Conservation (phyloP, 306 rosid species). For the Quillaja saponaria region DNA sequence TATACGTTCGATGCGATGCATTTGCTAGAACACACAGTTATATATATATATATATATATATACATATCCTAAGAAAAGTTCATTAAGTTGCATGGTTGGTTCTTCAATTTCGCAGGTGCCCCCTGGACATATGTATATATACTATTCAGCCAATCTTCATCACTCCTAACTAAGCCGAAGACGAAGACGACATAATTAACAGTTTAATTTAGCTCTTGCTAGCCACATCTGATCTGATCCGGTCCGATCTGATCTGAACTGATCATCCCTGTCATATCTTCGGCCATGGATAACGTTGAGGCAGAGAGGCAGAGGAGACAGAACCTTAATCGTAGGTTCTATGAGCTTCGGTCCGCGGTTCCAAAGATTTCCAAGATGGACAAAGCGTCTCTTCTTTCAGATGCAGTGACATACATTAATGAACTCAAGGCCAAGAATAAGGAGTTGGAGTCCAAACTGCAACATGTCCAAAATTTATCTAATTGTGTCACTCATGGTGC, state of each 20-base stretch:
- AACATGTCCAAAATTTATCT: not conserved
- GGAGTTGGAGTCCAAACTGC: conserved; percentile 27
- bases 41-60: too few species aligned
- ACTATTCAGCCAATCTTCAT: not conserved
- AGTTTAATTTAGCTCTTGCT: not conserved
- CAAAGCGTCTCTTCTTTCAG: conserved; percentile 64
- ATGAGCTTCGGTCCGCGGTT: conserved; percentile 62
- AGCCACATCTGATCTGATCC: too few species aligned
- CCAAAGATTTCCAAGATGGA: conserved; percentile 77
- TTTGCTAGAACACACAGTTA: too few species aligned
- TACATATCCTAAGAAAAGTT: not conserved
- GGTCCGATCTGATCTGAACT: too few species aligned
- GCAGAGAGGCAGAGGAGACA: conserved; percentile 65
- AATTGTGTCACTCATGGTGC: not conserved
- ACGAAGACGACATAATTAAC: not conserved
- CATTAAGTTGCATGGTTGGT: not conserved
- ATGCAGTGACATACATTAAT: conserved; percentile 54
- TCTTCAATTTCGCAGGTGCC: too few species aligned
- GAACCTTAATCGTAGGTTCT: conserved; percentile 60
- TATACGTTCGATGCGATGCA: too few species aligned
- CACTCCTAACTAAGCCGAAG: not conserved
- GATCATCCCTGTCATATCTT: too few species aligned
- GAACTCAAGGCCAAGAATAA: conserved; percentile 46
- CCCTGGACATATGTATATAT: too few species aligned
- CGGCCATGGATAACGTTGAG: conserved; percentile 48